Base-by-base conservation (phyloP, 108 stramenopile genomes). In the Skeletonema marinoi region DNA sequence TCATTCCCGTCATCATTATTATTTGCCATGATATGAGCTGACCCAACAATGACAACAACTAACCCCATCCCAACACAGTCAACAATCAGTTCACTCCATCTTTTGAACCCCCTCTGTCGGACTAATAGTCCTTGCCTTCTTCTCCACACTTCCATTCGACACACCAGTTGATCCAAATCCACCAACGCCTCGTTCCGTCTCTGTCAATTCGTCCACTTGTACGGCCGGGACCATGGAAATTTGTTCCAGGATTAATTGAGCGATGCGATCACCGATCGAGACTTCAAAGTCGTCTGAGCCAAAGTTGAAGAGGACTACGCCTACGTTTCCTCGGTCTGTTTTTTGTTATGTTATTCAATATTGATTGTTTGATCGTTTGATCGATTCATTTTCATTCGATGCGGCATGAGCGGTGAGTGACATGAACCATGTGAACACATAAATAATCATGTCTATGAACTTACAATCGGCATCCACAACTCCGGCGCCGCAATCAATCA, bases 241-340 rank as follows among this genome's bases (percentile, higher is more conserved):
- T 51, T 90, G 68, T 81, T 99, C 99, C 50, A 99, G 75, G 65
- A 99, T 95, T 16, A 99, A 86, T 83, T 99, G 99, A 5, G 99
- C 99, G 65, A 99, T 93, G 21, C 99, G 93, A 82, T 99, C 99
- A 19, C 99, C 99, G 21, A 72, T 71, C 25, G 85, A 71, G 25
- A 98, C 87, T 32, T 78, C 75, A 82, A 97, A 97, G 68, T 93
- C 96, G 30, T 93, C 90, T 6, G 77, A 44, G 12, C 95, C 92
- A 77, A 96, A 93, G 80, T 99, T 99, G 91, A 99, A 99, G 32
- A 99, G 80, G 12, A 99, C 94, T 32, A 99, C 98, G 10, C 99
- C 99, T 21, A 99, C 98, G 33, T 88, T 85, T 41, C 99, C 99
- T 3, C 99, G 96, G 73, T 99, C 44, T 46, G 11, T 12, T 12